Evolutionary conservation across 2,329 filamentous ascomycete species (phyloP).

Genomic region (Ophiostoma novo-ulmi): DNA sequence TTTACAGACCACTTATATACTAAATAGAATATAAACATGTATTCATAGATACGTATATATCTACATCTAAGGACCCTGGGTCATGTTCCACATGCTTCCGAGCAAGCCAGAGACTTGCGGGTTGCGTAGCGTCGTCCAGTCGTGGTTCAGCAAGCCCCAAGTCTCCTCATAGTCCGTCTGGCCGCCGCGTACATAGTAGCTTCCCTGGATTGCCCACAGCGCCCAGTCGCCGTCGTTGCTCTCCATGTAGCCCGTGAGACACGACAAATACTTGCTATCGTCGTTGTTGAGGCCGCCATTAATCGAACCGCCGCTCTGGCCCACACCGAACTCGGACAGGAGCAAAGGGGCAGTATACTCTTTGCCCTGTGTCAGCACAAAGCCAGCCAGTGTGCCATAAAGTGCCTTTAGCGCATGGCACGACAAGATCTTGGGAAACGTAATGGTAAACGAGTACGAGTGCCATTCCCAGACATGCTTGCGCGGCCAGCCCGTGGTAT

Average conservation of each 20-base stretch:
- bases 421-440: constrained; percentile 39
- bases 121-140: constrained; percentile 40
- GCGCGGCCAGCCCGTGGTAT: constrained; percentile 42
- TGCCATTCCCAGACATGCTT: constrained; percentile 60
- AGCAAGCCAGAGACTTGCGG: constrained; percentile 35
- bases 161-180: constrained; percentile 48
- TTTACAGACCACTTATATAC: neutral
- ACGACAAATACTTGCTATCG: constrained; percentile 47
- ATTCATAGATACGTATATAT: neutral
- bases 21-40: neutral
- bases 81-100: constrained; percentile 38
- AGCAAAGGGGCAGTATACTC: constrained; percentile 51
- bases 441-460: constrained; percentile 52
- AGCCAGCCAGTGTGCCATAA: constrained; percentile 33
- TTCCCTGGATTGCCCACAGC: constrained; percentile 54
- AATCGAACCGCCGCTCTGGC: constrained; percentile 39
- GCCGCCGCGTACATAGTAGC: constrained; percentile 53
- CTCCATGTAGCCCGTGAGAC: constrained; percentile 49
- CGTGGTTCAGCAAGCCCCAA: constrained; percentile 41
- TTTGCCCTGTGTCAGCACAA: constrained; percentile 46
- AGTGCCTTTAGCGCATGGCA: constrained; percentile 34
- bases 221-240: constrained; percentile 56
- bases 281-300: constrained; percentile 40
- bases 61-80: constrained; percentile 33
- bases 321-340: constrained; percentile 56